Base-by-base conservation (phyloP, 768 basidiomycete species). In the Solioccasus polychromus region DNA sequence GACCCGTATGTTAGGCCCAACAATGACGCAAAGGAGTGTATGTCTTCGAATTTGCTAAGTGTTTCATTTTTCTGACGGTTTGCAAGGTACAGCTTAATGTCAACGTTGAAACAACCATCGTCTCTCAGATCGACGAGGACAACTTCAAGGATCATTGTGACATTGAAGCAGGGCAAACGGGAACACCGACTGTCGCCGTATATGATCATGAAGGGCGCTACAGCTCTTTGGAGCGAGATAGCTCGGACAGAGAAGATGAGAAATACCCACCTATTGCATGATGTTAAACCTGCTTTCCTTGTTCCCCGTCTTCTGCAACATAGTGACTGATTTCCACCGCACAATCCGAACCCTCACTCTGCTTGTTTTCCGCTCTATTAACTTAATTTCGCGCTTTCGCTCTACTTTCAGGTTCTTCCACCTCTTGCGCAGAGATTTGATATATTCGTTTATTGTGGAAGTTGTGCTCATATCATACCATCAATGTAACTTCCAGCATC, bases 81-180 rank as follows among this genome's bases (percentile, higher is more conserved):
- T 9, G 0, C 1, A 4, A 51, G 52, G 8, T 54, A 14, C 61
- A 57, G 35, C 50, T 66, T 3, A 65, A 67, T 12, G 63, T 66
- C 49, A 66, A 66, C 34, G 66, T 66, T 3, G 64, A 66, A 20
- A 66, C 65, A 0, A 66, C 66, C 4, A 50, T 67, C 12, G 59
- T 66, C 5, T 65, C 63, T 11, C 59, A 61, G 24, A 59, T 65
- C 2, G 63, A 65, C 28, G 65, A 61, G 9, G 42, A 52, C 26
- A 52, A n/a, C n/a, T n/a, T n/a, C n/a, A n/a, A 54, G 28, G 54
- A 52, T n/a, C 49, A 46, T 19, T 49, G 32, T 12, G 63, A 63
- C 19, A 44, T 64, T 5, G 63, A 64, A 17, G 34, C 48, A 24
- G n/a, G 25, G 18, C 48, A 41, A 4, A 24, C 14, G 1, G 37